Percentiles rank a stretch among this genome's conserved stretches.
Conservation (phyloP, 176 grass and related monocot species). For the Oryza longistaminata region DNA sequence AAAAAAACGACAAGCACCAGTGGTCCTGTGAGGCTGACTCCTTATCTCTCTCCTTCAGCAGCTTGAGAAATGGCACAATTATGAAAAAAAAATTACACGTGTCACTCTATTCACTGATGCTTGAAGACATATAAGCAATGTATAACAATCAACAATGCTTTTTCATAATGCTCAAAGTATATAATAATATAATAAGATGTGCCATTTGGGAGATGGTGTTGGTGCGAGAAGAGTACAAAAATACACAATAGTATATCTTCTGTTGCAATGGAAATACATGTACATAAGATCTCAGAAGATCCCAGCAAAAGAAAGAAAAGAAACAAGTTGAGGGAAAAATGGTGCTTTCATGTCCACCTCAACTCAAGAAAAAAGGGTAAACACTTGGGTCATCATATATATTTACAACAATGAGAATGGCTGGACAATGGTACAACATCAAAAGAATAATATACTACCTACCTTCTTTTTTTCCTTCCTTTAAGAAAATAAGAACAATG, state of each 20-base stretch:
- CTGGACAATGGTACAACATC: slow-evolving; percentile 43
- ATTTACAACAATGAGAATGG: slow-evolving; percentile 52
- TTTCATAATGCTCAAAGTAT: neutral
- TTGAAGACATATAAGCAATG: neutral
- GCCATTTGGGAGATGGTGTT: too few relatives aligned
- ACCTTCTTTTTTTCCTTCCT: slow-evolving; percentile 44
- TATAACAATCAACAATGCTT: neutral
- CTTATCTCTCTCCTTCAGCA: too few relatives aligned
- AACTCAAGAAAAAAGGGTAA: neutral
- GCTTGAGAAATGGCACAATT: too few relatives aligned
- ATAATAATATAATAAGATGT: too few relatives aligned
- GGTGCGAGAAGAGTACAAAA: too few relatives aligned
- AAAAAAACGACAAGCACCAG: too few relatives aligned
- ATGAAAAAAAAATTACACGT: neutral
- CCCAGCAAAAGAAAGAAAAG: neutral
- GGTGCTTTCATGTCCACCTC: slow-evolving; percentile 52
- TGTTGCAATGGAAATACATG: neutral
- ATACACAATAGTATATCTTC: too few relatives aligned
- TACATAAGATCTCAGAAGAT: slow-evolving; percentile 37
- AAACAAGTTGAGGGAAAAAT: slow-evolving; percentile 40
- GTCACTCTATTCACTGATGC: neutral
- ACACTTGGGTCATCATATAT: slow-evolving; percentile 48
- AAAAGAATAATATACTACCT: slow-evolving; percentile 65
- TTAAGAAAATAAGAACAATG: slow-evolving; percentile 42
- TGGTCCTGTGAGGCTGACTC: too few relatives aligned